Evolutionary conservation across 805 yeast species (phyloP).

Genomic region (Tetrapisispora pingtungensis): DNA sequence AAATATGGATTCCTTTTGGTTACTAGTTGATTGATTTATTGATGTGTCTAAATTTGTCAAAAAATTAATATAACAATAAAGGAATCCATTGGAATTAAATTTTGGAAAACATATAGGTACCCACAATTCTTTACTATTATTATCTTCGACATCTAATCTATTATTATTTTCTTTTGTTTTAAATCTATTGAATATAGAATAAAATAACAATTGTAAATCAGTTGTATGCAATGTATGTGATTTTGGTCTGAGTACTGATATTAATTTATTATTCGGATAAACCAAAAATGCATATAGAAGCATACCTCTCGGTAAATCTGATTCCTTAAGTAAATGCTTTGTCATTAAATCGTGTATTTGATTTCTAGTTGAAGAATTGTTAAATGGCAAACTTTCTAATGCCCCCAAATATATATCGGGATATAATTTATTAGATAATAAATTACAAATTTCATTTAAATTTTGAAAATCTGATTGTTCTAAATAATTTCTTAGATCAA

Average conservation of each 20-base stretch:
- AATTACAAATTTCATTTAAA: conserved; percentile 51
- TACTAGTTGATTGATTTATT: too few relatives aligned
- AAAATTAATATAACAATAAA: conserved; percentile 69
- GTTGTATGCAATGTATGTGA: conserved; percentile 71
- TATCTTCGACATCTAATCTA: conserved; percentile 5
- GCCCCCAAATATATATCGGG: conserved; percentile 59
- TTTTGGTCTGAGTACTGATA: conserved; percentile 65
- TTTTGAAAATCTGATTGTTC: conserved; percentile 68
- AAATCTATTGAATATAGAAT: conserved; percentile 48
- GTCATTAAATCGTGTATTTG: conserved; percentile 33
- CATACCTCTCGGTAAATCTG: conserved; percentile 35
- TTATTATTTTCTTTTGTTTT: conserved; percentile 6
- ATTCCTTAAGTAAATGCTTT: conserved; percentile 14
- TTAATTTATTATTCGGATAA: conserved; percentile 50
- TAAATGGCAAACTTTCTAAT: conserved; percentile 50
- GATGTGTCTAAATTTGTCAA: conserved; percentile 24
- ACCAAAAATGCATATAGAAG: conserved; percentile 69
- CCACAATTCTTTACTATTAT: conserved; percentile 69
- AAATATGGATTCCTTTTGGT: not conserved
- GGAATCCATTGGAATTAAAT: conserved; percentile 79
- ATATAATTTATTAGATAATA: conserved; percentile 40
- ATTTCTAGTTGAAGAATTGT: conserved; percentile 45
- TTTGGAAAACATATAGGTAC: conserved; percentile 86
- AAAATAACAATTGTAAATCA: conserved; percentile 66
- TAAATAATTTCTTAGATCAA: conserved; percentile 67